Percentiles rank a stretch among this genome's conserved stretches.
These are phyloP conservation scores for Thecaphora thlaspeos DNA, from an alignment of 1,284 basidiomycete species.

Conservation along the genomic window DNA sequence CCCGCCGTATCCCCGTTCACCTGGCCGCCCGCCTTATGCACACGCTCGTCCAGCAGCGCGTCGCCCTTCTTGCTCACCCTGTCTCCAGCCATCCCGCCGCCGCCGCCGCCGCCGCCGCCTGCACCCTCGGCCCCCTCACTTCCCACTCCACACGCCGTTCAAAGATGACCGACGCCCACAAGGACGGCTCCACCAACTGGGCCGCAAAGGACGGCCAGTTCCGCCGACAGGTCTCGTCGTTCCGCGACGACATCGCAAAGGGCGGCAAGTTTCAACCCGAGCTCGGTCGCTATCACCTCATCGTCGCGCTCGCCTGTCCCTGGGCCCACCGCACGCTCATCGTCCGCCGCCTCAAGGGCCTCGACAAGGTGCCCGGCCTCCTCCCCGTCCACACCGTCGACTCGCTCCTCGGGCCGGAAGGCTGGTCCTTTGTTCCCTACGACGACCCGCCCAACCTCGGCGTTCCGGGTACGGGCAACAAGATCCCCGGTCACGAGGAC, in stretches of 20 bases:
- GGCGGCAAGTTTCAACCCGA: slow-evolving; percentile 78
- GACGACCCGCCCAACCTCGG: slow-evolving; percentile 31
- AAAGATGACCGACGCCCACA: slow-evolving; percentile 11
- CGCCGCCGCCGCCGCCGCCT: too few relatives aligned
- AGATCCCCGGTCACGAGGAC: slow-evolving; percentile 49
- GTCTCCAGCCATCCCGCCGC: too few relatives aligned
- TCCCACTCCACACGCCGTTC: not conserved
- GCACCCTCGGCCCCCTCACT: too few relatives aligned
- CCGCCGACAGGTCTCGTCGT: slow-evolving; percentile 72
- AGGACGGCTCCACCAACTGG: slow-evolving; percentile 42
- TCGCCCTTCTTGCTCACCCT: too few relatives aligned
- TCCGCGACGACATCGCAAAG: slow-evolving; percentile 70
- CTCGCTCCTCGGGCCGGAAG: slow-evolving; percentile 76
- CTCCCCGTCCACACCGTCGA: slow-evolving; percentile 64
- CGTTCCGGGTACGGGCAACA: slow-evolving; percentile 42
- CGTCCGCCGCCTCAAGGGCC: slow-evolving; percentile 82
- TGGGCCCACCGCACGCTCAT: slow-evolving; percentile 94
- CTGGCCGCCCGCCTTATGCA: too few relatives aligned
- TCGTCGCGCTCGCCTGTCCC: slow-evolving; percentile 61
- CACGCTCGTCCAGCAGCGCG: too few relatives aligned
- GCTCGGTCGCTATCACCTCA: slow-evolving; percentile 64
- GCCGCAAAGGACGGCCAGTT: slow-evolving; percentile 73
- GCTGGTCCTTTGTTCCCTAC: slow-evolving; percentile 78
- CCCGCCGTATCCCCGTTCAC: too few relatives aligned
- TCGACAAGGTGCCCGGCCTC: slow-evolving; percentile 78